phyloP scores from a whole-genome alignment of 1,284 basidiomycete species.

The Gymnopus androsaceus region DNA sequence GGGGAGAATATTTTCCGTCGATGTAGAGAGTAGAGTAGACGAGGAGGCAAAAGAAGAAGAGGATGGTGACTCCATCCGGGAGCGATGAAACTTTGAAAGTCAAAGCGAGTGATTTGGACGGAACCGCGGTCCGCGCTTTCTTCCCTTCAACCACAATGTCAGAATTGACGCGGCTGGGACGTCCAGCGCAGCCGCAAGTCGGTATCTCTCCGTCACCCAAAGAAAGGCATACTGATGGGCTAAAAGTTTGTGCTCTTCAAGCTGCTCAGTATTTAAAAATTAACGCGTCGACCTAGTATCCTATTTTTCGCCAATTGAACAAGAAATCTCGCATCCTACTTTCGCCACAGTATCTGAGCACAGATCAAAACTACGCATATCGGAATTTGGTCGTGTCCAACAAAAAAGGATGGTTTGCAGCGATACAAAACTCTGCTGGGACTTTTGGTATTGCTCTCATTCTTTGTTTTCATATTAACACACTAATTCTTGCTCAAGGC shows the following conservation, averaged over 20 bases:
- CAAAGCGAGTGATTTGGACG: not conserved
- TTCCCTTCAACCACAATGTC: conserved; percentile 25
- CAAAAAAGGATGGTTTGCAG: conserved; percentile 65
- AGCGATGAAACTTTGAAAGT: no score
- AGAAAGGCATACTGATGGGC: conserved; percentile 39
- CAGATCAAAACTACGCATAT: conserved; percentile 39
- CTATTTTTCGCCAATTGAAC: conserved; percentile 46
- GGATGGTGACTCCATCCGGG: no score
- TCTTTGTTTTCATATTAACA: conserved; percentile 4
- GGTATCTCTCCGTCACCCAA: conserved; percentile 38
- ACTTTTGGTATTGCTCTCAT: conserved; percentile 28
- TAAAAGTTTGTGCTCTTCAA: conserved; percentile 37
- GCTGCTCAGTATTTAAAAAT: not conserved
- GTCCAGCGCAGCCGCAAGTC: conserved; percentile 37
- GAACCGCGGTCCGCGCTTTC: not conserved
- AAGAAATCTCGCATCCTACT: conserved; percentile 64
- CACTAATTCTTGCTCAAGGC: conserved; percentile 8
- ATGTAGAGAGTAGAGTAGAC: no score
- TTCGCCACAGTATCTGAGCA: conserved; percentile 50
- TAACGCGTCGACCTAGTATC: conserved; percentile 30
- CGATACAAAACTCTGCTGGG: conserved; percentile 41
- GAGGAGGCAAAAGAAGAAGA: no score
- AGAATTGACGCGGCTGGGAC: conserved; percentile 36
- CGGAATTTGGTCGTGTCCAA: conserved; percentile 59
- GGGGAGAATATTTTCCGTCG: no score